Base-by-base conservation (phyloP, 2,329 filamentous ascomycete genomes). In the Neopestalotiopsis rosae region DNA sequence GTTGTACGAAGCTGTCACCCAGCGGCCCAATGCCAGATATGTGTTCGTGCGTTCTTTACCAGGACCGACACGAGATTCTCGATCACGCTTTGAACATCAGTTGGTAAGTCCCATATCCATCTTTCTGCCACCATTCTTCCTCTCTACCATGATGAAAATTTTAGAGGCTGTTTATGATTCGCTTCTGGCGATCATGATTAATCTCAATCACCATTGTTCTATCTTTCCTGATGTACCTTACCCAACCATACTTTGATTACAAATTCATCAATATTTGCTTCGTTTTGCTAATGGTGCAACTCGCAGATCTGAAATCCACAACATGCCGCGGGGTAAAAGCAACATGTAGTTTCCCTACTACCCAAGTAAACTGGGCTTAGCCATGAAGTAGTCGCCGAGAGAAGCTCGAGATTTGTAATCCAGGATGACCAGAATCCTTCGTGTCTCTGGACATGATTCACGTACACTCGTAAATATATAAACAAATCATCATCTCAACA, bases 111-210 rank as follows among this genome's bases (percentile, higher is more conserved):
- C 13, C 24, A 59, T 17, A 30, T 59, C 12, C 12, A 3, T 30
- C 57, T 17, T n/a, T n/a, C 4, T 30, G 24, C 57, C 24, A 3
- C 24, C 24, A 6, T 9, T 52, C 45, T 59, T 34, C 30, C 57
- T 59, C 32, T 62, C 30, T 70, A 66, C 49, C 67, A 79, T 78
- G 77, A 80, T 80, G 77, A 79, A 71, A 74, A 75, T 69, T 74
- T 76, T 73, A 76, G 78, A 80, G 77, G 78, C 78, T 80, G 78
- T 80, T 79, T 79, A 79, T 79, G 76, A 79, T 75, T 77, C 76
- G 72, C 68, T n/a, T 59, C 71, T 38, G 66, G 70, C 74, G 76
- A 76, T 73, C 72, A 77, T 80, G 78, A 79, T 79, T 80, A 73
- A 74, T 74, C 70, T 69, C 66, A 52, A 69, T 75, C 73, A 77